phyloP scores from a whole-genome alignment of 1,284 basidiomycete species.

The Ceratobasidium papillatum region DNA sequence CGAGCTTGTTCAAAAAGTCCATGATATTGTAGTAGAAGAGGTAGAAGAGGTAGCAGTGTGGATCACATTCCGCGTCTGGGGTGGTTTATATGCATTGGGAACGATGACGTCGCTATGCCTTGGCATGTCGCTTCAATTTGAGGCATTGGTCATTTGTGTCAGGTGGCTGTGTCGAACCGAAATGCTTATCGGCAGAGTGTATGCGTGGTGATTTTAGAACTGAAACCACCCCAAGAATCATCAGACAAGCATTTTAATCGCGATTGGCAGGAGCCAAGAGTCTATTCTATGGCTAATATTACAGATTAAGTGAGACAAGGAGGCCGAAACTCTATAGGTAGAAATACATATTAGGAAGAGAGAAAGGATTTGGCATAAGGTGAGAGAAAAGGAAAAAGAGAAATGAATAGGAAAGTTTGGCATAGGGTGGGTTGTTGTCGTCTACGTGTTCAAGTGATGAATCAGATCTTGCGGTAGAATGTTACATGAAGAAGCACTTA shows the following conservation, averaged over 20 bases:
- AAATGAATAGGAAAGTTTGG: too few species aligned
- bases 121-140: constrained; percentile 21
- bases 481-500: neutral
- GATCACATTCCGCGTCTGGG: neutral
- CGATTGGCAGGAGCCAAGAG: too few species aligned
- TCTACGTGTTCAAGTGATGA: too few species aligned
- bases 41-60: neutral
- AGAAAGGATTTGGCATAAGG: neutral
- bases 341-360: neutral
- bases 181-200: neutral
- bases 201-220: neutral
- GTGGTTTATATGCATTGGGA: constrained; percentile 1
- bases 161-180: constrained; percentile 19
- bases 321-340: neutral
- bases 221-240: too few species aligned
- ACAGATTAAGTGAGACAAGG: neutral
- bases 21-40: neutral
- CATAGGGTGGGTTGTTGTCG: too few species aligned
- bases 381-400: neutral
- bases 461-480: too few species aligned
- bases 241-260: too few species aligned
- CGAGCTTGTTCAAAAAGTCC: constrained; percentile 15
- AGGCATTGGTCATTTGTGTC: constrained; percentile 13
- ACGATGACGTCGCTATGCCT: neutral
- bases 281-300: too few species aligned